phyloP scores from a whole-genome alignment of 148 eudicot genomes.

The Arbutus unedo region DNA sequence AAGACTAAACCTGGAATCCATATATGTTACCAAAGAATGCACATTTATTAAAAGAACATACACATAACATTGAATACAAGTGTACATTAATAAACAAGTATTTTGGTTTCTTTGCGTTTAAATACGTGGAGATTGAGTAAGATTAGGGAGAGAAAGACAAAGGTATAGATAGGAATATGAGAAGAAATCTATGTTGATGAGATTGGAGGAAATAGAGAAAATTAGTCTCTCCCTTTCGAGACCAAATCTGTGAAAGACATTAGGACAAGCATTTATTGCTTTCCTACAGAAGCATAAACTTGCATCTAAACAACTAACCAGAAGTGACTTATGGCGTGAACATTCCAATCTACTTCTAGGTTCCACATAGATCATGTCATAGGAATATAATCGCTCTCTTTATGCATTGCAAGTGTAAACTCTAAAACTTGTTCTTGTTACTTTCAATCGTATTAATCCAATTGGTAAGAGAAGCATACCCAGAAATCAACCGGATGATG shows the following conservation, averaged over 20 bases:
- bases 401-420: neutral
- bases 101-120: neutral
- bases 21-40: neutral
- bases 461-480: slow-evolving; percentile 49
- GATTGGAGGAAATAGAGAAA: slow-evolving; percentile 1
- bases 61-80: neutral
- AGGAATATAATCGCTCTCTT: neutral
- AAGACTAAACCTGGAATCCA: too few relatives aligned
- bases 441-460: neutral
- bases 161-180: neutral
- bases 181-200: neutral
- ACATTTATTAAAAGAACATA: too few relatives aligned
- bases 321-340: neutral
- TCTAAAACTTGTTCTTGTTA: neutral
- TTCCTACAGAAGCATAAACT: neutral
- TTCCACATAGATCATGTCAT: neutral
- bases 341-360: neutral
- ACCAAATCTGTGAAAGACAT: neutral
- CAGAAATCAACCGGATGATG: slow-evolving; percentile 59
- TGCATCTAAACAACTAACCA: neutral
- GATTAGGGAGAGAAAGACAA: neutral
- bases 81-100: neutral
- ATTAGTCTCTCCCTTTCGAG: neutral
- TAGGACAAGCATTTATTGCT: neutral
- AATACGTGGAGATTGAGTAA: neutral